Evolutionary conservation across 176 grass and related monocot species (phyloP).

Genomic region (Hordeum vulgare): MorexV3_pseudomolecules_assembly NC_058519.1:626906461-626906960

Average conservation of each 20-base stretch:
- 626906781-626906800: background rate
- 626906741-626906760: background rate
- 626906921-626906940: no score
- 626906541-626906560: background rate
- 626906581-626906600: no score
- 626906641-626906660: background rate
- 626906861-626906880: no score
- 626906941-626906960: no score
- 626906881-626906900: background rate
- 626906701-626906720: background rate
- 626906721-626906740: slow-evolving; percentile 8
- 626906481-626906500: slow-evolving; percentile 5
- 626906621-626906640: background rate
- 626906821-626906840: background rate
- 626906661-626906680: background rate
- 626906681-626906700: no score
- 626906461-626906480: background rate
- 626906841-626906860: background rate
- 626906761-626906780: background rate
- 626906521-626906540: background rate
- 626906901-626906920: background rate
- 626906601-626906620: background rate
- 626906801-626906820: background rate
- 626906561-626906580: background rate
- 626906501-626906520: background rate